These are phyloP conservation scores for Camellia granthamiana DNA, from an alignment of 148 eudicot genomes.

Conservation along the genomic window DNA sequence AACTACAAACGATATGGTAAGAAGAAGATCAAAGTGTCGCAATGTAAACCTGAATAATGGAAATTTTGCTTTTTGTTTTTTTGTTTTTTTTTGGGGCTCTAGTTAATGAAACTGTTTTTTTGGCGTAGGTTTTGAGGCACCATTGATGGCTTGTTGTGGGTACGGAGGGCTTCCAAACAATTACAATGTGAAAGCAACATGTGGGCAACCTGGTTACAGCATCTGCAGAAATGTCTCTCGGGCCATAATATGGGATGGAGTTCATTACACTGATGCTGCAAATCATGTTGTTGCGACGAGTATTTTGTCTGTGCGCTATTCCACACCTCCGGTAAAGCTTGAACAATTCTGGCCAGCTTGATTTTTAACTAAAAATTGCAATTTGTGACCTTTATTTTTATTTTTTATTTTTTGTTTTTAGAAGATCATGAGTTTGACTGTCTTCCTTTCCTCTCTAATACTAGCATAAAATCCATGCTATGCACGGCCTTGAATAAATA, in stretches of 20 bases:
- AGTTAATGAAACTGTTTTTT: no score
- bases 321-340: slow-evolving; percentile 19
- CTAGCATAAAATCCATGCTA: no score
- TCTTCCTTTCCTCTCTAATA: no score
- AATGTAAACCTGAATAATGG: not conserved
- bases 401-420: not conserved
- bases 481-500: no score
- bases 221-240: slow-evolving; percentile 39
- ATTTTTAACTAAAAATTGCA: not conserved
- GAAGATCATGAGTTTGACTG: no score
- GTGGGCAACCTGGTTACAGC: slow-evolving; percentile 41
- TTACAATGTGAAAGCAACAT: slow-evolving; percentile 42
- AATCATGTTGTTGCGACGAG: slow-evolving; percentile 32
- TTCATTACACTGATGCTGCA: slow-evolving; percentile 54
- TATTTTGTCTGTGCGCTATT: slow-evolving; percentile 27
- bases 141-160: slow-evolving; percentile 47
- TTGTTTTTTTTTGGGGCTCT: not conserved
- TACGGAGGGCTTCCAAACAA: slow-evolving; percentile 38
- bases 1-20: slow-evolving; percentile 34
- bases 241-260: slow-evolving; percentile 50
- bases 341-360: slow-evolving; percentile 9
- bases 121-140: slow-evolving; percentile 32
- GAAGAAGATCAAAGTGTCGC: not conserved
- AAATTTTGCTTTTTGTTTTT: not conserved
- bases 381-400: not conserved